Conservation (phyloP, 495 filamentous ascomycete species). For the Hypoxylon subgilvum region DNA sequence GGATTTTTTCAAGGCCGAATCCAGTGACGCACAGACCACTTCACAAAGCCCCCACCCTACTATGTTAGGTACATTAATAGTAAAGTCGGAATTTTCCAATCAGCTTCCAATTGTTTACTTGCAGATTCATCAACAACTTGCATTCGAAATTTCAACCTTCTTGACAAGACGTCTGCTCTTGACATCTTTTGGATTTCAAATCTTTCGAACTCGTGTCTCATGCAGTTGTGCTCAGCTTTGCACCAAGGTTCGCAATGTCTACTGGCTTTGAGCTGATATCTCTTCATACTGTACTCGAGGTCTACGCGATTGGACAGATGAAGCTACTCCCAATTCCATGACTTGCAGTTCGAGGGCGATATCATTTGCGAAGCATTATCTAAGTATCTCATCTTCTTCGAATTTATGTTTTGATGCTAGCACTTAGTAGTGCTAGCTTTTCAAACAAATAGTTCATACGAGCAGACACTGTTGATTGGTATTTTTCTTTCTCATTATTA, state of each 20-base stretch:
- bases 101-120: too few species aligned
- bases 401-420: neutral
- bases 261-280: too few species aligned
- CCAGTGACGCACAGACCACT: constrained; percentile 5
- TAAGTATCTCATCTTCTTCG: neutral
- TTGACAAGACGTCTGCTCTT: too few species aligned
- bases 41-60: neutral
- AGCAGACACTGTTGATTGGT: neutral
- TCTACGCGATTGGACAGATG: too few species aligned
- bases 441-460: neutral
- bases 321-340: too few species aligned
- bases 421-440: constrained; percentile 2
- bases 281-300: neutral
- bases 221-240: too few species aligned
- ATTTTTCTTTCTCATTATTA: constrained; percentile 1
- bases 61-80: neutral
- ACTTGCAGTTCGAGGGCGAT: too few species aligned
- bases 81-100: too few species aligned
- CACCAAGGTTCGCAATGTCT: too few species aligned
- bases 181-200: neutral
- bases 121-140: too few species aligned
- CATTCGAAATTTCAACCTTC: too few species aligned
- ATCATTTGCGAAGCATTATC: too few species aligned
- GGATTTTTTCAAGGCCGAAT: constrained; percentile 13
- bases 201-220: neutral